Base-by-base conservation (phyloP, 352 stramenopile genomes). In the Phytophthora agathidicida region DNA sequence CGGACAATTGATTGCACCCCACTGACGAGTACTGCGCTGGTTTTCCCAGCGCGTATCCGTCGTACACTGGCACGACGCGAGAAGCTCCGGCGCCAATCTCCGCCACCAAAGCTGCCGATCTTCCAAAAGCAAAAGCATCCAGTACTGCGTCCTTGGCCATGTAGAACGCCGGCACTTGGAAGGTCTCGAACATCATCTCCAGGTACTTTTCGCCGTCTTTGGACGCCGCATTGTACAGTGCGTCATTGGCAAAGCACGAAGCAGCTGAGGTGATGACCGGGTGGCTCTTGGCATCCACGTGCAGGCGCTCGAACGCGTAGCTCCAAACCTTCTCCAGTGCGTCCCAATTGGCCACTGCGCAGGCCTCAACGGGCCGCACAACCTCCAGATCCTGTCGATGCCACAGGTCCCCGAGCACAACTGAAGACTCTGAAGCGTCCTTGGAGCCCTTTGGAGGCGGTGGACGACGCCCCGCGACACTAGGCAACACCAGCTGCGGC, bases 131-230 rank as follows among this genome's bases (percentile, higher is more conserved):
- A 53, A 98, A 98, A 0, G 93, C 88, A 43, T 95, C 88, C 17
- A 98, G 73, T 49, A 96, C 82, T 3, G 88, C 89, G 46, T 94
- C 89, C 45, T 96, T 94, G 16, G 89, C 87, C 65, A 97, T 83
- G 69, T 96, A 97, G 60, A 96, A 94, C 11, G 88, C 88, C 11
- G 90, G 90, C 17, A 91, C 79, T 32, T 86, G 68, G 56, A 98
- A 97, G 45, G 71, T 93, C 67, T 98, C 93, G 56, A 98, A 97
- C 77, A 98, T 96, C 60, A 98, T 82, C 71, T 96, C 84, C 58
- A 92, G 63, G 68, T 95, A 94, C 61, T 91, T 89, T 19, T 89
- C 76, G 20, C 72, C 66, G 53, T 94, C 86, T n/a, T 71, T 60
- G 17, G 73, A 65, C 10, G 71, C 76, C 2, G 77, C 75, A 35